Evolutionary conservation across 1,284 basidiomycete genomes (phyloP), one percentile per base, ranked within the genome.

Genomic region (Coniferiporia weirii): DNA sequence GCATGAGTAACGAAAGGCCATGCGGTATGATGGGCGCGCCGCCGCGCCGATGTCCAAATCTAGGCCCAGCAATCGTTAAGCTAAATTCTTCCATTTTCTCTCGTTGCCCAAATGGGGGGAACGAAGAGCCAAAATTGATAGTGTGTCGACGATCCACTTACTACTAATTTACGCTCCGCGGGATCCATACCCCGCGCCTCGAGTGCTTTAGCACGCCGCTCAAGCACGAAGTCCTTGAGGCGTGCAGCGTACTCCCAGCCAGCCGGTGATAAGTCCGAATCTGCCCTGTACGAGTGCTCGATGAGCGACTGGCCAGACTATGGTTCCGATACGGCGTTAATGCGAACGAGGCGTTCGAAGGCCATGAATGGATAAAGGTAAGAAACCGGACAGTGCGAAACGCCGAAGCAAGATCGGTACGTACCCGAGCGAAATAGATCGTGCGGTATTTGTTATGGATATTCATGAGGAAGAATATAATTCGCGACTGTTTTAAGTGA

Each of bases 211-310:
- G 80, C 82, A 34, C 92, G 82, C 47, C 89, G 79, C 56, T 93
- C 85, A 1, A 89, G 76, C 8, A 95, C 89, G 63, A 93, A 93
- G 13, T 94, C 89, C 67, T 90, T 93, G 60, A 96, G 76, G 44
- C 79, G 81, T 67, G 94, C 89, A 0, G 95, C 88, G 66, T 99
- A 99, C 62, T 97, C 93, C 91, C 93, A 94, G 4, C 96, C 96
- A 0, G 89, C 88, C 1, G 93, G 90, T 0, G 94, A 97, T 7
- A 99, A 82, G 69, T 98, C 97, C 0, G 96, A 95, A 70, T 99
- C 96, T 34, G 96, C 95, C 75, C 97, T 98, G 79, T 96, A 99
- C 3, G 95, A 97, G 71, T 99, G 97, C 70, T 99, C 97, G 64
- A 98, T 95, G 59, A 98, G 81, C 5, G 92, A 97, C 79, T 94